These are phyloP conservation scores for Naganishia liquefaciens DNA, from an alignment of 1,284 basidiomycete genomes.

Conservation along the genomic window DNA sequence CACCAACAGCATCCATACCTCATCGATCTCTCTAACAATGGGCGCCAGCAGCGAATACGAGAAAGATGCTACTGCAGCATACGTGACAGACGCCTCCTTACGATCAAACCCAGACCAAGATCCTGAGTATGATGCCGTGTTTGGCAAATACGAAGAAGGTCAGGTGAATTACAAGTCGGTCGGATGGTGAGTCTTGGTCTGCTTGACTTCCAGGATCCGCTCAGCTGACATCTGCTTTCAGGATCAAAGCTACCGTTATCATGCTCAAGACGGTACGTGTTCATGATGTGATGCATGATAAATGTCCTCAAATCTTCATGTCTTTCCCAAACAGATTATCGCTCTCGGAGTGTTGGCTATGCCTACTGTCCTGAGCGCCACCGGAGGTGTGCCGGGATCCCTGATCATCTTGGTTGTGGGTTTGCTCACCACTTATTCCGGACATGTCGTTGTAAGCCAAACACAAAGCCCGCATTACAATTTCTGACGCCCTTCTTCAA, in stretches of 20 bases:
- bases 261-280: slow-evolving; percentile 38
- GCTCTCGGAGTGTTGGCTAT: slow-evolving; percentile 42
- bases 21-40: slow-evolving; percentile 23
- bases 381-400: slow-evolving; percentile 40
- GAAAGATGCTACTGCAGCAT: slow-evolving; percentile 20
- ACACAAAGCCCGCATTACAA: neutral
- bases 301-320: too few relatives aligned
- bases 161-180: slow-evolving; percentile 44
- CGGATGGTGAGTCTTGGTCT: slow-evolving; percentile 41
- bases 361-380: slow-evolving; percentile 38
- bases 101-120: slow-evolving; percentile 15
- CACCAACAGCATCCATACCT: neutral
- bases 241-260: slow-evolving; percentile 43
- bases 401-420: slow-evolving; percentile 40
- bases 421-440: slow-evolving; percentile 35
- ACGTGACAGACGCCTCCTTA: slow-evolving; percentile 17
- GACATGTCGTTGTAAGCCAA: slow-evolving; percentile 11
- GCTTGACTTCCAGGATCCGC: too few relatives aligned
- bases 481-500: neutral
- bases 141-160: slow-evolving; percentile 41
- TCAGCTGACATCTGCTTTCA: slow-evolving; percentile 10
- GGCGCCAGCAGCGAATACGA: slow-evolving; percentile 34
- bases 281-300: slow-evolving; percentile 27
- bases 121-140: slow-evolving; percentile 41
- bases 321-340: slow-evolving; percentile 6